phyloP scores from a whole-genome alignment of 139 green algal genomes.

The Micractinium sp. region DNA sequence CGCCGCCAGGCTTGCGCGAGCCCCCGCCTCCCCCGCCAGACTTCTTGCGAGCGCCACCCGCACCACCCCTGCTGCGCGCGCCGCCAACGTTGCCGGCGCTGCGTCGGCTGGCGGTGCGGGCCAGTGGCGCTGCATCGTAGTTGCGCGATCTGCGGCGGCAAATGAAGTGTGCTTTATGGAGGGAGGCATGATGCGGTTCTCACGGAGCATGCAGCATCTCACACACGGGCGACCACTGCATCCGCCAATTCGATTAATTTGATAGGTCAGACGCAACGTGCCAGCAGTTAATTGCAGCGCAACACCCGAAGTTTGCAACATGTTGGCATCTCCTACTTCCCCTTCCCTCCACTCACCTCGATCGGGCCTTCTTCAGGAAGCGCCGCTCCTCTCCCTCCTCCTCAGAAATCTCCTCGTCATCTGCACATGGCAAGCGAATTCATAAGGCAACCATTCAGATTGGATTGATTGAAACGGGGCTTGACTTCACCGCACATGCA shows the following conservation, averaged over 20 bases:
- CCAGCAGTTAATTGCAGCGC: neutral
- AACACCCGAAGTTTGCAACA: too few relatives aligned
- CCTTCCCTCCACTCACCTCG: neutral
- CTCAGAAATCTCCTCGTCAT: conserved; percentile 12
- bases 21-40: neutral
- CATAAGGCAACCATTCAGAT: too few relatives aligned
- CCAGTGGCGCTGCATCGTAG: neutral
- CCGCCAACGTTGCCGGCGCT: neutral
- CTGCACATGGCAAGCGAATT: neutral
- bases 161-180: too few relatives aligned
- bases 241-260: too few relatives aligned
- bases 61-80: neutral
- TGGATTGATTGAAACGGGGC: too few relatives aligned
- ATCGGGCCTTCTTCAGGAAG: conserved; percentile 9
- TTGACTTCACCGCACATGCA: too few relatives aligned
- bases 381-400: conserved; percentile 9
- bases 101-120: neutral
- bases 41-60: conserved; percentile 14
- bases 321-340: too few relatives aligned
- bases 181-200: too few relatives aligned
- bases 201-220: too few relatives aligned
- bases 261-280: too few relatives aligned
- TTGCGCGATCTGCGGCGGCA: neutral
- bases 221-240: too few relatives aligned
- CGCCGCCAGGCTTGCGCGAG: neutral